Percentiles rank a stretch among this genome's conserved stretches.
phyloP scores from a whole-genome alignment of 2,329 filamentous ascomycete genomes.

The Aspergillus ochraceoroseus region DNA sequence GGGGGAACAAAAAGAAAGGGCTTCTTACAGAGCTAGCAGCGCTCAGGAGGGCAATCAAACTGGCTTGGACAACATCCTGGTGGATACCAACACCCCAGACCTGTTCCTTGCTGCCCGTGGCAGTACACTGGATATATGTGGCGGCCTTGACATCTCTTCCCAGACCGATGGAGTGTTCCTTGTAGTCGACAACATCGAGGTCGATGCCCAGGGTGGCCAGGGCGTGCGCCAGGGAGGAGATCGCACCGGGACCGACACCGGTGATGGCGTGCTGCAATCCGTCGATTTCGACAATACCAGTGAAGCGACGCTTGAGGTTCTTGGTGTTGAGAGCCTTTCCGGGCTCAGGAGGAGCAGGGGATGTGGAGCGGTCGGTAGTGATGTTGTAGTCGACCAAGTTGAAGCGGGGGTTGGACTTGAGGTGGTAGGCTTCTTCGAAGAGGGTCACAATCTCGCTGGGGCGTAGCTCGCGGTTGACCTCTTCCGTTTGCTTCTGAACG shows the following conservation, averaged over 20 bases:
- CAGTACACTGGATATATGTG: conserved; percentile 85
- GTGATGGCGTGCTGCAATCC: conserved; percentile 70
- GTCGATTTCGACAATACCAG: conserved; percentile 78
- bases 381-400: conserved; percentile 88
- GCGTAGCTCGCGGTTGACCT: conserved; percentile 75
- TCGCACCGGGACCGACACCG: conserved; percentile 82
- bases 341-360: conserved; percentile 62
- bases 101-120: conserved; percentile 56
- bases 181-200: conserved; percentile 89
- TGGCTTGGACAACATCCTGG: conserved; percentile 86
- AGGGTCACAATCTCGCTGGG: conserved; percentile 77
- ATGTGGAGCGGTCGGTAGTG: conserved; percentile 71
- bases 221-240: conserved; percentile 81
- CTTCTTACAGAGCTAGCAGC: conserved; percentile 75
- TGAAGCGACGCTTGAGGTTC: conserved; percentile 75
- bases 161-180: conserved; percentile 85
- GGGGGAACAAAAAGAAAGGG: not conserved
- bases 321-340: conserved; percentile 72
- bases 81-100: conserved; percentile 57
- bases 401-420: conserved; percentile 79
- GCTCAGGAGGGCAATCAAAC: conserved; percentile 76
- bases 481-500: conserved; percentile 76
- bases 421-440: conserved; percentile 85
- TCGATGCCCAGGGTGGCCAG: conserved; percentile 74
- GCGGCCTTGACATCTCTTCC: conserved; percentile 86